phyloP scores from a whole-genome alignment of 1,139 yeast species.

The Keqinozyma sinolaborantium region DNA sequence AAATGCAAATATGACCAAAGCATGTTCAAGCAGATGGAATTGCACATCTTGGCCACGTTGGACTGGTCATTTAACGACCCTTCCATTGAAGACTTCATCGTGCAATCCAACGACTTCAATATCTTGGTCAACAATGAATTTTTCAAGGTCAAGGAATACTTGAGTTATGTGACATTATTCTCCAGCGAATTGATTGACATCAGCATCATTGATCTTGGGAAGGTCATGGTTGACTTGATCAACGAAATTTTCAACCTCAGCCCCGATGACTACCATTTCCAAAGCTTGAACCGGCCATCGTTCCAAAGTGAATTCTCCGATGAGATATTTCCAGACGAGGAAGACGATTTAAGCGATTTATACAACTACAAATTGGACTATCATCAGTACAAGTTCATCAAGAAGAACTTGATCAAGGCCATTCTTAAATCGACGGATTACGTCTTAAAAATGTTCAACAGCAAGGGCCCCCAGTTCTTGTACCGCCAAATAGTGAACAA shows the following conservation, averaged over 20 bases:
- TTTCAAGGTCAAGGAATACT: slow-evolving; percentile 35
- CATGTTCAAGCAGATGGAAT: slow-evolving; percentile 56
- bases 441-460: slow-evolving; percentile 26
- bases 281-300: slow-evolving; percentile 14
- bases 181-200: slow-evolving; percentile 33
- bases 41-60: slow-evolving; percentile 54
- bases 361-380: slow-evolving; percentile 16
- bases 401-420: slow-evolving; percentile 27
- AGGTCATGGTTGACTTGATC: slow-evolving; percentile 33
- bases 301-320: not conserved
- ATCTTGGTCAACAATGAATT: slow-evolving; percentile 24
- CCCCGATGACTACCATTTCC: slow-evolving; percentile 19
- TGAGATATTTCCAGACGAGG: slow-evolving; percentile 4
- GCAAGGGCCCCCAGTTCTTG: slow-evolving; percentile 34
- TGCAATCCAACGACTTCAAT: slow-evolving; percentile 29
- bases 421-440: slow-evolving; percentile 31
- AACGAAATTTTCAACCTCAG: slow-evolving; percentile 25
- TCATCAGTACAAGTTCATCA: slow-evolving; percentile 24
- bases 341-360: slow-evolving; percentile 8
- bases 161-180: slow-evolving; percentile 35
- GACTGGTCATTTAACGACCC: slow-evolving; percentile 64
- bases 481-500: slow-evolving; percentile 18
- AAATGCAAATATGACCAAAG: slow-evolving; percentile 55
- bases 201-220: slow-evolving; percentile 29
- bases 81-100: slow-evolving; percentile 48